phyloP scores from a whole-genome alignment of 106 monocot species.

The Alisma plantagoaquatica region DNA sequence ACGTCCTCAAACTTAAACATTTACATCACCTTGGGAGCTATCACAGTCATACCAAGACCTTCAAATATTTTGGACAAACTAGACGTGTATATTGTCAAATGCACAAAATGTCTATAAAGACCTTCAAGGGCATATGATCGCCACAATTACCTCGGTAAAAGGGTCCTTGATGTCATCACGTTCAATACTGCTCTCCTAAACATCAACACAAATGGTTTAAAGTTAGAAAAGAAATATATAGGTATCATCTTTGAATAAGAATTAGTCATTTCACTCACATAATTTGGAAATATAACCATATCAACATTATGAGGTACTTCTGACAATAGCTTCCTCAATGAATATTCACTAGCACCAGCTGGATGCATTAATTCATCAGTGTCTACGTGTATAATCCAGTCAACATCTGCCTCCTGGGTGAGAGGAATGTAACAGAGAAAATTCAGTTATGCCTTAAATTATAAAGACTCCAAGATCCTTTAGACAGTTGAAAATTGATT shows the following conservation, averaged over 20 bases:
- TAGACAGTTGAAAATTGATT: no score
- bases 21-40: no score
- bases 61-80: no score
- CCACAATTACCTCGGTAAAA: constrained; percentile 66
- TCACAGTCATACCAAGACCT: no score
- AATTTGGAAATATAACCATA: constrained; percentile 97
- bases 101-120: no score
- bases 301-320: constrained; percentile 86
- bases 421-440: no score
- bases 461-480: no score
- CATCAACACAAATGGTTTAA: constrained; percentile 4
- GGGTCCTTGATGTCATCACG: constrained; percentile 93
- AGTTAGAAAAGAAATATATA: not conserved
- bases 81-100: no score
- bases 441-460: no score
- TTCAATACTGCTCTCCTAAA: constrained; percentile 92
- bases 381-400: constrained; percentile 98
- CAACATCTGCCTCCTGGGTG: constrained; percentile 66
- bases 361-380: constrained; percentile 95
- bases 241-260: not conserved
- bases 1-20: no score
- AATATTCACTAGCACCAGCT: constrained; percentile 79
- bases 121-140: no score
- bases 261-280: constrained; percentile 44
- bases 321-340: constrained; percentile 53